Conservation (phyloP, 1,139 yeast genomes). For the Pichia terricola region DNA sequence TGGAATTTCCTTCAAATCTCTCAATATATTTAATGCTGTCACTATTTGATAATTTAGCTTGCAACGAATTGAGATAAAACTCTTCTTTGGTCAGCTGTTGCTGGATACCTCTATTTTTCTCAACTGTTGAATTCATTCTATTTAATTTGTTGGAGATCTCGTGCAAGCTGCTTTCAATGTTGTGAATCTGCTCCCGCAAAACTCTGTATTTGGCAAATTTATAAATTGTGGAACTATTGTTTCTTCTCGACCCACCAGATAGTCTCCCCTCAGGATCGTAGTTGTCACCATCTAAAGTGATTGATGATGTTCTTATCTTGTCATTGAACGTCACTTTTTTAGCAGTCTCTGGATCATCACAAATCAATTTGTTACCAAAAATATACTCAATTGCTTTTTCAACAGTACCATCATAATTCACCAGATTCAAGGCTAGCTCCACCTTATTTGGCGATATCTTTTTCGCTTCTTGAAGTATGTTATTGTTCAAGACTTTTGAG, state of each 20-base stretch:
- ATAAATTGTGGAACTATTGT: conserved; percentile 48
- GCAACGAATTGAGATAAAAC: conserved; percentile 59
- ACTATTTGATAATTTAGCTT: conserved; percentile 51
- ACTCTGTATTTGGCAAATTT: conserved; percentile 48
- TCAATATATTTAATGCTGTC: conserved; percentile 42
- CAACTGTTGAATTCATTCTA: conserved; percentile 38
- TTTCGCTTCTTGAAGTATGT: conserved; percentile 51
- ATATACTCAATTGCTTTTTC: conserved; percentile 82
- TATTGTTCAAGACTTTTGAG: conserved; percentile 39
- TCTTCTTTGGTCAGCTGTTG: conserved; percentile 55
- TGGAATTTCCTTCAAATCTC: conserved; percentile 38
- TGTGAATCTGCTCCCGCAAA: conserved; percentile 32
- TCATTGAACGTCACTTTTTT: conserved; percentile 82
- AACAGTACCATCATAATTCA: conserved; percentile 65
- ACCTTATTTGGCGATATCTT: conserved; percentile 71
- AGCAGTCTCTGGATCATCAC: conserved; percentile 83
- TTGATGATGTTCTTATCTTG: conserved; percentile 69
- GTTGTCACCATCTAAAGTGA: conserved; percentile 86
- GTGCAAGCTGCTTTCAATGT: conserved; percentile 33
- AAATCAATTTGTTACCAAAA: conserved; percentile 80
- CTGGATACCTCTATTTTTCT: conserved; percentile 48
- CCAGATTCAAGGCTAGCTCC: conserved; percentile 72
- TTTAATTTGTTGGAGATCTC: conserved; percentile 34
- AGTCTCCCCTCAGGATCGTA: conserved; percentile 95
- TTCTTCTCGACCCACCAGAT: conserved; percentile 85